Conservation (phyloP, 163 green algal genomes). For the Prototheca stagnorum region DNA sequence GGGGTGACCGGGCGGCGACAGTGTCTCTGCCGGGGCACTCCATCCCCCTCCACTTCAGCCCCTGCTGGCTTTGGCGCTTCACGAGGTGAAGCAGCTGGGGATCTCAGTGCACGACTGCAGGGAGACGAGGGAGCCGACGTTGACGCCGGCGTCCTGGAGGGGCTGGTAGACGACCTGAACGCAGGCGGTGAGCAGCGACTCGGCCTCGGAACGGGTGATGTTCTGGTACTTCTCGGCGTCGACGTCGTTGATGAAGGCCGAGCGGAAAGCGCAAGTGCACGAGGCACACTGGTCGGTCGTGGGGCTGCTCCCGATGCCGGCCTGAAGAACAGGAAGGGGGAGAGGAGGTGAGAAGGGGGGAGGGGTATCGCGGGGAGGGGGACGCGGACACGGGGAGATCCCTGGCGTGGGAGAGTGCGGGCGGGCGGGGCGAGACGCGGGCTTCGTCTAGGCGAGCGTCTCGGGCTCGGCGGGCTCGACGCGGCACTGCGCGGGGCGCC, state of each 20-base stretch:
- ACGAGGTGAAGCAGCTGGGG: neutral
- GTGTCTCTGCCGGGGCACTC: no score
- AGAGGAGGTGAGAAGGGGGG: neutral
- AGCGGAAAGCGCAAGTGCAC: neutral
- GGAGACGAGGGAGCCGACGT: neutral
- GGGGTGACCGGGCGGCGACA: no score
- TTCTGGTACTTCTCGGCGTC: neutral
- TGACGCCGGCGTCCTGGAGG: constrained; percentile 1
- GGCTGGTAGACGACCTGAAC: neutral
- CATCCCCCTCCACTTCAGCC: no score
- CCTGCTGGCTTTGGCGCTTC: no score
- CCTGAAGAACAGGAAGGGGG: neutral
- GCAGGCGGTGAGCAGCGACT: constrained; percentile 3
- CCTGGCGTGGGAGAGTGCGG: no score
- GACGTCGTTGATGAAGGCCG: constrained; percentile 1
- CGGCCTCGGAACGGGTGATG: neutral
- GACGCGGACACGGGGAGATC: no score
- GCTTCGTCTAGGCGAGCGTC: no score
- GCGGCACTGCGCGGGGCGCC: no score
- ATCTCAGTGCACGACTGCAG: neutral
- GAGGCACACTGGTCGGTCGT: neutral
- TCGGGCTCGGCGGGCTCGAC: no score
- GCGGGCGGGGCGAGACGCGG: no score
- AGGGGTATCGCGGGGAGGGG: neutral
- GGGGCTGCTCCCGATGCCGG: neutral